Evolutionary conservation across 805 yeast genomes (phyloP), one percentile per base, ranked within the genome.

Genomic region (Ogataea angusta): DNA sequence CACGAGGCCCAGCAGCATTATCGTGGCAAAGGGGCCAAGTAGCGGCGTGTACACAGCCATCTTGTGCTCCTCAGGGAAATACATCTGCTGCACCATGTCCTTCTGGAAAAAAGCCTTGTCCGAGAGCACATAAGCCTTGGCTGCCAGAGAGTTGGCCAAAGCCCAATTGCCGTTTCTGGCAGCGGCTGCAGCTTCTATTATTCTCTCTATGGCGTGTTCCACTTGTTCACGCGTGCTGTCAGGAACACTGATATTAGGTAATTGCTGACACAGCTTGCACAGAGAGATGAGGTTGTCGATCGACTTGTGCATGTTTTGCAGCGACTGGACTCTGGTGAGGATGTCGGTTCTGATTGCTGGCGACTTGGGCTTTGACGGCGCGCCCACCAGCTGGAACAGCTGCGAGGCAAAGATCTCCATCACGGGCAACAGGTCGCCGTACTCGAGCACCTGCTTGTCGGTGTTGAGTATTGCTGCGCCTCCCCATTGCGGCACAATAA

Each of bases 51-150:
- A 93, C 1, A 93, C 95, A 0, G 99, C 98, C 55, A 93, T 71
- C 60, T 87, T 90, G 59, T 91, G 99, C 60, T 91, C 97, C 48
- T 85, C 91, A 0, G 99, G 98, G 69, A 90, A 88, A 61, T 85
- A 89, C 41, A 84, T 87, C 58, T 91, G 97, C 55, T 88, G 95
- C 21, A 93, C 87, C 96, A 93, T 91, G 60, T 84, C 90, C 52
- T 86, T 85, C 52, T 91, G 95, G 60, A 91, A 91, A 54, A 91
- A 91, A 0, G 98, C 97, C 33, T 69, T 69, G 49, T 80, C 74
- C 0, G 96, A 84, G 33, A 72, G 64, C 10, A 65, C 55, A 30
- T 80, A 68, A 0, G 95, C 86, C n/a, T 59, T 52, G 10, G 82
- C 72, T 1, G 79, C 69, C 12, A 38, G 32, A 6, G 50, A 30